A percentile compares a stretch with the other conserved stretches of the same genome.
Evolutionary conservation across 176 grass and related monocot species (phyloP).

Genomic region (Triticum monococcum): DNA sequence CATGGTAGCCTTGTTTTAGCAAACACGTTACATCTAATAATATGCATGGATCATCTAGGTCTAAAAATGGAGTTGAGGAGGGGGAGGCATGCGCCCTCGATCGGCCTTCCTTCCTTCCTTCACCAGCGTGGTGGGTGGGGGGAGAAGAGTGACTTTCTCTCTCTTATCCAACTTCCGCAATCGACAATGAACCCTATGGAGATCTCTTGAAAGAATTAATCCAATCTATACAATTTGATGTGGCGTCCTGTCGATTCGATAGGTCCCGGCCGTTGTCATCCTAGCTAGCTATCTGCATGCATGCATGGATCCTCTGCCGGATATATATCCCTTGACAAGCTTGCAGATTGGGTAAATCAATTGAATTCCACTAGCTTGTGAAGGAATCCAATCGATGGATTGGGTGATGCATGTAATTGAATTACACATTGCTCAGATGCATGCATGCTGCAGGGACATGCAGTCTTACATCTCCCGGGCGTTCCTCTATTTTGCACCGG

Average conservation of each 20-base stretch:
- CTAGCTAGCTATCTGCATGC: slow-evolving; percentile 6
- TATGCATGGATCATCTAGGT: not conserved
- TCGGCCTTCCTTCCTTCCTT: not conserved
- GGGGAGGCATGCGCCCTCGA: too few relatives aligned
- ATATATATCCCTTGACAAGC: slow-evolving; percentile 69
- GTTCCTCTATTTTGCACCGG: slow-evolving; percentile 72
- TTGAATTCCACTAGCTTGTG: not conserved
- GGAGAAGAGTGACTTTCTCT: too few relatives aligned
- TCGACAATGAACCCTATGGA: not conserved
- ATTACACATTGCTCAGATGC: too few relatives aligned
- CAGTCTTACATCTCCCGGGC: slow-evolving; percentile 76
- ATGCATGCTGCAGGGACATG: slow-evolving; percentile 61
- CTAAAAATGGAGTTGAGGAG: not conserved
- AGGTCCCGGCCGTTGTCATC: not conserved
- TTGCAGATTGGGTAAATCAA: slow-evolving; percentile 51
- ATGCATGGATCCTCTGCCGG: slow-evolving; percentile 49
- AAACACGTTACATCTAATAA: not conserved
- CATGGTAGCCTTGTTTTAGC: not conserved
- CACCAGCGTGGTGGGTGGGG: not conserved
- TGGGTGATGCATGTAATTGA: too few relatives aligned
- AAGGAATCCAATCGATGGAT: not conserved
- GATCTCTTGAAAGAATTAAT: not conserved
- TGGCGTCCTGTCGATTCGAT: not conserved
- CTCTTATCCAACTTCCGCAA: not conserved
- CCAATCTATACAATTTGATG: not conserved